Evolutionary conservation across 352 stramenopile species (phyloP).

Genomic region (Pythium monospermum): DNA sequence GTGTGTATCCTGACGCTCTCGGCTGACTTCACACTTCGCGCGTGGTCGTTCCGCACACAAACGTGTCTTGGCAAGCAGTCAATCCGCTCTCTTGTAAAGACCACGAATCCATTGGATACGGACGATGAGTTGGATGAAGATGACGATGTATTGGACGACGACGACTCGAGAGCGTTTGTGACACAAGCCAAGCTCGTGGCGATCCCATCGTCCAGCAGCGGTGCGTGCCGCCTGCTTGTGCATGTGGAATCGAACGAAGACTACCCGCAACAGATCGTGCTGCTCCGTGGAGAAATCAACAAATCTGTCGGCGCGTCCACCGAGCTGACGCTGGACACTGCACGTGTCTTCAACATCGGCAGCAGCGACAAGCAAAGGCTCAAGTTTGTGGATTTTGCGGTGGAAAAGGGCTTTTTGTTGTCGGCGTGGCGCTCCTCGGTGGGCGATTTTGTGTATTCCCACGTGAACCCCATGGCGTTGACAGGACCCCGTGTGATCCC

Average conservation of each 20-base stretch:
- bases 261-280: constrained; percentile 52
- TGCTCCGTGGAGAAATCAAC: constrained; percentile 54
- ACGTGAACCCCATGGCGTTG: constrained; percentile 63
- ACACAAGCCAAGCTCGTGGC: constrained; percentile 56
- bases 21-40: constrained; percentile 56
- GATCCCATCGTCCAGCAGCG: constrained; percentile 42
- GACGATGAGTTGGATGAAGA: constrained; percentile 35
- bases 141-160: constrained; percentile 24
- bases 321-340: constrained; percentile 41
- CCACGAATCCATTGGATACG: constrained; percentile 26
- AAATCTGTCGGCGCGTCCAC: constrained; percentile 13
- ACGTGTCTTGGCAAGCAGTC: constrained; percentile 62
- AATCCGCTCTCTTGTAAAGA: constrained; percentile 32
- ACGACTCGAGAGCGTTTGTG: constrained; percentile 25
- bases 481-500: constrained; percentile 53
- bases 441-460: constrained; percentile 54
- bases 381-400: constrained; percentile 67
- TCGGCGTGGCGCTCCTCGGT: constrained; percentile 64
- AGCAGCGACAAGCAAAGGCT: constrained; percentile 30
- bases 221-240: constrained; percentile 57
- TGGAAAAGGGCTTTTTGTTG: constrained; percentile 64
- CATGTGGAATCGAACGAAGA: constrained; percentile 57
- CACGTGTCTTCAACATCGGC: constrained; percentile 48
- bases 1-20: constrained; percentile 68
- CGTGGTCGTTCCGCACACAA: constrained; percentile 64